These are phyloP conservation scores for Diddensiella caesifluorescens DNA, from an alignment of 805 yeast species.

Conservation along the genomic window DNA sequence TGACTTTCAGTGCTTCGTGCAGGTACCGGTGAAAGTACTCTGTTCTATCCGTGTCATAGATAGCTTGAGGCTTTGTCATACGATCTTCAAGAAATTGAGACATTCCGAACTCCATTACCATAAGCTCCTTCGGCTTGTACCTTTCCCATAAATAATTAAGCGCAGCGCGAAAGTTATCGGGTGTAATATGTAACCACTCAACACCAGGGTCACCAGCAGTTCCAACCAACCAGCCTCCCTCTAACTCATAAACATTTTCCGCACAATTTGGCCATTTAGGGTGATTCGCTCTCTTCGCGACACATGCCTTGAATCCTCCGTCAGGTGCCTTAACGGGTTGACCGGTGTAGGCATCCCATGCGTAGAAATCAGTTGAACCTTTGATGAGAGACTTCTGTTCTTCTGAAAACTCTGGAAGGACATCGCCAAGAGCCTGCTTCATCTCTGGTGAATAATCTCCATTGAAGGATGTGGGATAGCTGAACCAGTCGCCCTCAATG, in stretches of 20 bases:
- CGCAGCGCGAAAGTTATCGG: slow-evolving; percentile 15
- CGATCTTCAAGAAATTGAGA: slow-evolving; percentile 30
- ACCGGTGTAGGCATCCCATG: slow-evolving; percentile 31
- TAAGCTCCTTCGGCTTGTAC: slow-evolving; percentile 24
- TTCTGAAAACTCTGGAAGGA: slow-evolving; percentile 24
- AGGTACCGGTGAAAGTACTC: slow-evolving; percentile 29
- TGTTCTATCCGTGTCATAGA: slow-evolving; percentile 29
- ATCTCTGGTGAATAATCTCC: slow-evolving; percentile 31
- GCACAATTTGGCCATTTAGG: slow-evolving; percentile 30
- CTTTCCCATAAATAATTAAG: slow-evolving; percentile 20
- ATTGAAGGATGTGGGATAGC: slow-evolving; percentile 27
- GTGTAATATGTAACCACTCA: slow-evolving; percentile 25
- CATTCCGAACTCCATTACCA: slow-evolving; percentile 33
- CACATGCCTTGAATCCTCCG: slow-evolving; percentile 26
- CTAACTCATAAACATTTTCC: slow-evolving; percentile 6
- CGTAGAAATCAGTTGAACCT: slow-evolving; percentile 31
- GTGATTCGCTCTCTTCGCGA: slow-evolving; percentile 21
- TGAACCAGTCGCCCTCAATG: slow-evolving; percentile 26
- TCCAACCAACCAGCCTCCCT: slow-evolving; percentile 22
- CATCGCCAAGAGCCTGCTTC: slow-evolving; percentile 23
- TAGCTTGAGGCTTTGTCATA: slow-evolving; percentile 26
- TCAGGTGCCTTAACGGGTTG: slow-evolving; percentile 21
- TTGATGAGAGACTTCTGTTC: slow-evolving; percentile 27
- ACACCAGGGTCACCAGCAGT: slow-evolving; percentile 21
- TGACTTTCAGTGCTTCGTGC: slow-evolving; percentile 26